phyloP scores from a whole-genome alignment of 1,139 yeast genomes.

The Meyerozyma smithsonii region DNA sequence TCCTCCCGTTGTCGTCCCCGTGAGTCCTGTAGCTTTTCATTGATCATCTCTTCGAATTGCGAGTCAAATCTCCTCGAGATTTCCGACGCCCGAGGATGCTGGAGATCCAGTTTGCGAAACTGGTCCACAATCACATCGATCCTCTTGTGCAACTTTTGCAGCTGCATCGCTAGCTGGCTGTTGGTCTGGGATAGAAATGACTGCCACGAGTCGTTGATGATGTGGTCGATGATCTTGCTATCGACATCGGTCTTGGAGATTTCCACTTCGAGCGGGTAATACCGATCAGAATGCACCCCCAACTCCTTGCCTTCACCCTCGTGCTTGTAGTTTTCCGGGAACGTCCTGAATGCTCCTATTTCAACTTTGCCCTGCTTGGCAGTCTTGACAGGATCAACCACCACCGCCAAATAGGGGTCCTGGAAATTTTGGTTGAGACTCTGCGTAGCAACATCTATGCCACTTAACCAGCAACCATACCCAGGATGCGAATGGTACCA shows the following conservation, averaged over 20 bases:
- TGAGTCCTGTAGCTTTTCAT: conserved; percentile 13
- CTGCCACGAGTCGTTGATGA: conserved; percentile 50
- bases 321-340: conserved; percentile 39
- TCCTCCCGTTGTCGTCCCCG: conserved; percentile 3
- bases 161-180: conserved; percentile 10
- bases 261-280: conserved; percentile 65
- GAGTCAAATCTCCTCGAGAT: conserved; percentile 13
- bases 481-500: conserved; percentile 99
- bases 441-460: conserved; percentile 88
- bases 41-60: conserved; percentile 18
- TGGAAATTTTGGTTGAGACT: conserved; percentile 79
- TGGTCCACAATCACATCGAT: conserved; percentile 9
- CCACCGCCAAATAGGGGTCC: conserved; percentile 88
- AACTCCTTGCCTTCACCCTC: conserved; percentile 33
- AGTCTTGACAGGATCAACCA: conserved; percentile 78
- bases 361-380: conserved; percentile 63
- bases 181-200: conserved; percentile 6
- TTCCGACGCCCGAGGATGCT: background rate
- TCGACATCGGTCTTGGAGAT: conserved; percentile 60
- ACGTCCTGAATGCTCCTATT: conserved; percentile 89
- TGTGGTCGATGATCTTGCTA: conserved; percentile 36
- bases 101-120: conserved; percentile 10
- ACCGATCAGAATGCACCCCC: conserved; percentile 67
- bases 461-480: conserved; percentile 91
- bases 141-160: conserved; percentile 8